Base-by-base conservation (phyloP, 2,329 filamentous ascomycete species). In the Cryphonectria japonica region DNA sequence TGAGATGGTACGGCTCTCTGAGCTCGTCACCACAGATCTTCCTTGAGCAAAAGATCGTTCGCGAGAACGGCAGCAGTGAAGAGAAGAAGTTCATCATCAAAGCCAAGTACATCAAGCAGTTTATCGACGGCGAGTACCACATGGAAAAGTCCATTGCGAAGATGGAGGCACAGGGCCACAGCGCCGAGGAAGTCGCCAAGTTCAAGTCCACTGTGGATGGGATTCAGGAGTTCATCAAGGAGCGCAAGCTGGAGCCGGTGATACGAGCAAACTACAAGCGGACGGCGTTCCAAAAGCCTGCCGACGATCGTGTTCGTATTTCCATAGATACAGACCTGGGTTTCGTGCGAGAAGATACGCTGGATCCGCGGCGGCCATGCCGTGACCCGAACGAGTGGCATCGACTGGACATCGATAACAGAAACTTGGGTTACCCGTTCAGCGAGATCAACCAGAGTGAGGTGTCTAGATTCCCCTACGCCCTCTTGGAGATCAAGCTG, bases 271-370 rank as follows among this genome's bases (percentile, higher is more conserved):
- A 97, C 82, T 98, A 98, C 80, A 93, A 91, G 54, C 92, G 96
- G 73, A 97, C 94, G 0, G 96, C 96, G 0, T 99, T 98, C 84
- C 96, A 99, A 81, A 97, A 97, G 75, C 96, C 96, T 7, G 90
- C 93, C 19, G 95, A 99, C 79, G 91, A 97, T 80, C 92, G 93
- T 29, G 91, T 99, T 63, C 91, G 96, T 69, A 93, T 99, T 76
- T 95, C 94, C 7, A 92, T 99, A 72, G 96, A 99, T 79, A 98
- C 94, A 0, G 90, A 97, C 76, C 86, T 99, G 43, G 94, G 94
- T 34, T 92, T 98, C 76, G 97, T 99, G 77, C 87, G 90, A 66
- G 90, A 92, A 78, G 90, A 92, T 76, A 88, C 92, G 1, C 85
- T 99, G 66, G 95, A 98, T 78, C 79, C 84, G 41, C 90, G 93